Evolutionary conservation across 805 yeast species (phyloP), one percentile per base, ranked within the genome.

Genomic region (Kuraishia ogatae): DNA sequence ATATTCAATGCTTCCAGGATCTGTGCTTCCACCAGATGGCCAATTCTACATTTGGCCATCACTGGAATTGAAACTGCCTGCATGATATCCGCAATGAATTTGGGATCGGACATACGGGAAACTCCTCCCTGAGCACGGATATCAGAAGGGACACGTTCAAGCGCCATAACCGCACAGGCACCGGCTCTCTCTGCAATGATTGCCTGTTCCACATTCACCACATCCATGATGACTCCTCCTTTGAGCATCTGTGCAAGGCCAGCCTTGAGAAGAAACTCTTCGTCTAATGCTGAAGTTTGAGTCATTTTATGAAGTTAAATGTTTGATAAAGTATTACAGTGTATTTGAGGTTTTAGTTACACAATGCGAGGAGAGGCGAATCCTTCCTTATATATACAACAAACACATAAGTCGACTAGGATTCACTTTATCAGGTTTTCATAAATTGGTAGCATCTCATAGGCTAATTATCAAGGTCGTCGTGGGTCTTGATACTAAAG

Each of bases 111-210:
- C 96, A 88, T 88, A 63, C 96, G 79, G 57, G 93, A 88, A 52
- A 88, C 94, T 56, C 87, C 86, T 53, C 93, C 93, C 54, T 85
- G 81, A 59, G 81, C 84, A 64, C 94, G 80, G 81, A 88, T 88
- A 66, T 88, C 94, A 7, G 94, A 90, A 11, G 96, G 96, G 56
- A 88, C 89, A 62, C 85, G 74, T 71, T 88, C 96, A 60, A 88
- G 75, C 3, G 96, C 96, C 96, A 88, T 88, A 22, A 88, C 96
- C 15, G 96, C 93, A 71, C 89, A 85, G 15, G 96, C 96, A 57
- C 96, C 96, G 2, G 96, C 93, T 54, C 72, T 75, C 68, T 88
- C 93, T 23, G 96, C 96, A 53, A 88, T 80, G 50, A 75, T 68
- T 22, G 96, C 96, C 71, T 88, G 94, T 64, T 88, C 94, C 39